Conservation (phyloP, 2,329 filamentous ascomycete species). For the Cladophialophora bantiana region DNA sequence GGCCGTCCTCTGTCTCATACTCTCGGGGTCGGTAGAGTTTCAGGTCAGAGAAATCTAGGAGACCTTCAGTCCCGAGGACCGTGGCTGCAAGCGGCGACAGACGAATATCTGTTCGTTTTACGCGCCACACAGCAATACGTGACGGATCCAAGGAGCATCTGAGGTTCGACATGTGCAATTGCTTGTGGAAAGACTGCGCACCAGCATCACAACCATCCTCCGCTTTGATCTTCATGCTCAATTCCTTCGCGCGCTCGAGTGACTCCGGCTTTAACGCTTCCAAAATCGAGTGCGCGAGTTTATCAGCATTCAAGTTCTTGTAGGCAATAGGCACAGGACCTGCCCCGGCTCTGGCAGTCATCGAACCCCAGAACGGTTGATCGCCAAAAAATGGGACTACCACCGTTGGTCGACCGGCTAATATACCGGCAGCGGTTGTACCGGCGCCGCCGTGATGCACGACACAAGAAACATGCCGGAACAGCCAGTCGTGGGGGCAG, state of each 20-base stretch:
- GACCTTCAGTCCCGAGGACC: slow-evolving; percentile 68
- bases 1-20: slow-evolving; percentile 79
- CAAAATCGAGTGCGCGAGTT: slow-evolving; percentile 69
- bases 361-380: slow-evolving; percentile 82
- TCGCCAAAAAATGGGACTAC: slow-evolving; percentile 88
- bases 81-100: slow-evolving; percentile 77
- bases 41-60: slow-evolving; percentile 72
- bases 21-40: slow-evolving; percentile 71
- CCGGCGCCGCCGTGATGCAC: slow-evolving; percentile 89
- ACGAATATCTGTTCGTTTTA: slow-evolving; percentile 70
- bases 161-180: slow-evolving; percentile 70
- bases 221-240: slow-evolving; percentile 70
- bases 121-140: slow-evolving; percentile 75
- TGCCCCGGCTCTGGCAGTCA: slow-evolving; percentile 75
- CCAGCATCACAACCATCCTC: slow-evolving; percentile 70
- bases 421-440: slow-evolving; percentile 86
- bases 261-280: slow-evolving; percentile 68
- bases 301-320: slow-evolving; percentile 70
- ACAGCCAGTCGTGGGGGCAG: slow-evolving; percentile 88
- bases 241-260: slow-evolving; percentile 60
- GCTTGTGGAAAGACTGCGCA: slow-evolving; percentile 73
- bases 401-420: slow-evolving; percentile 78
- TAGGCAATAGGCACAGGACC: slow-evolving; percentile 74
- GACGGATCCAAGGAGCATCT: slow-evolving; percentile 73
- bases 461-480: slow-evolving; percentile 79